phyloP scores from a whole-genome alignment of 2,329 filamentous ascomycete genomes.

The Colletotrichum sp. region DNA sequence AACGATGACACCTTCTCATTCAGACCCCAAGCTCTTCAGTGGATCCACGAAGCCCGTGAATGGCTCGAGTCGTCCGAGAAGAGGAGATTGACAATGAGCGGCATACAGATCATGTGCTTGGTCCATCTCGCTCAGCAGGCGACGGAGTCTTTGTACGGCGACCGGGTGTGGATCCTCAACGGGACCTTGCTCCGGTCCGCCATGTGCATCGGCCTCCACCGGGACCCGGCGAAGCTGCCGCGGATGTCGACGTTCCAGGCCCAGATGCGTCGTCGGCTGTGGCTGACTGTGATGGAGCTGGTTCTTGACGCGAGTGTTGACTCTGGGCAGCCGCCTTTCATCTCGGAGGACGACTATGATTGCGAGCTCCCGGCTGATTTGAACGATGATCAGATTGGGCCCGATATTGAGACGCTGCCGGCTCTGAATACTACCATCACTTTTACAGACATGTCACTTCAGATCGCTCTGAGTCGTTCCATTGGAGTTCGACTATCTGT shows the following conservation, averaged over 20 bases:
- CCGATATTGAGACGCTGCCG: slow-evolving; percentile 29
- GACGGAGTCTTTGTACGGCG: slow-evolving; percentile 21
- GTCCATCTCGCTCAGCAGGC: slow-evolving; percentile 27
- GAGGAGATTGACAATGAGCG: slow-evolving; percentile 26
- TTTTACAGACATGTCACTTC: slow-evolving; percentile 55
- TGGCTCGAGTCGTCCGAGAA: slow-evolving; percentile 29
- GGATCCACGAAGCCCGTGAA: slow-evolving; percentile 25
- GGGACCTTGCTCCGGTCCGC: slow-evolving; percentile 33
- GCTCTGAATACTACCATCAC: slow-evolving; percentile 22
- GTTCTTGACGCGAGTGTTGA: not conserved
- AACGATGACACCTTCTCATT: slow-evolving; percentile 25
- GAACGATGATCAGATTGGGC: slow-evolving; percentile 54
- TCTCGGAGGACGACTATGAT: slow-evolving; percentile 53
- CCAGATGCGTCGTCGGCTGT: slow-evolving; percentile 36
- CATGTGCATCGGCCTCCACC: slow-evolving; percentile 37
- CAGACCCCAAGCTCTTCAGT: slow-evolving; percentile 18
- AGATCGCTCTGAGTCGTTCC: slow-evolving; percentile 49
- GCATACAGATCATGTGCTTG: slow-evolving; percentile 34
- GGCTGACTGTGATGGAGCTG: slow-evolving; percentile 28
- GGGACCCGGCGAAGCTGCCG: slow-evolving; percentile 32
- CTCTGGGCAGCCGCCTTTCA: slow-evolving; percentile 37
- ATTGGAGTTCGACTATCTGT: slow-evolving; percentile 48
- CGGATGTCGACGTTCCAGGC: slow-evolving; percentile 27
- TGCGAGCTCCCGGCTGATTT: slow-evolving; percentile 53
- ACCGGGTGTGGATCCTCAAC: slow-evolving; percentile 32